These are phyloP conservation scores for Forsythia viridissima DNA, from an alignment of 257 asterid species.

Conservation along the genomic window DNA sequence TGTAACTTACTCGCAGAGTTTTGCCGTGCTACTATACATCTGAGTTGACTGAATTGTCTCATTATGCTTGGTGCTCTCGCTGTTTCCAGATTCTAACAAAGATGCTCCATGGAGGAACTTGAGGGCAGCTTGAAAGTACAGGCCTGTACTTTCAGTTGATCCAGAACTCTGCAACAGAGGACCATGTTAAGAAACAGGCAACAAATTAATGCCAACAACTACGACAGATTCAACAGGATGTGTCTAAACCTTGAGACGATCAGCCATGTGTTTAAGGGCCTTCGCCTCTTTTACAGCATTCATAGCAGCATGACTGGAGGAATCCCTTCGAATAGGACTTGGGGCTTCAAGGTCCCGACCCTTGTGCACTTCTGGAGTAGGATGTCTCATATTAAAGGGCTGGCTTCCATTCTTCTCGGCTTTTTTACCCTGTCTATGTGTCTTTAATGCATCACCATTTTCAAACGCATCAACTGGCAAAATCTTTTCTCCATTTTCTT, in stretches of 20 bases:
- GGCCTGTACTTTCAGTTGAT: conserved; percentile 71
- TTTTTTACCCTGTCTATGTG: conserved; percentile 55
- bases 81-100: conserved; percentile 74
- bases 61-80: conserved; percentile 69
- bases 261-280: conserved; percentile 94
- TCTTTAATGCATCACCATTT: conserved; percentile 46
- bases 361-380: conserved; percentile 62
- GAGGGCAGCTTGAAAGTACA: conserved; percentile 91
- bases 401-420: conserved; percentile 57
- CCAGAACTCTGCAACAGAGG: conserved; percentile 67
- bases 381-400: conserved; percentile 44
- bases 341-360: conserved; percentile 66
- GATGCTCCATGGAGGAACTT: conserved; percentile 97
- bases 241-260: conserved; percentile 79
- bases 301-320: conserved; percentile 78
- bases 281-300: conserved; percentile 92
- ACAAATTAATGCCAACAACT: conserved; percentile 3
- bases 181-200: conserved; percentile 24
- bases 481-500: conserved; percentile 48
- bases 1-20: conserved; percentile 90
- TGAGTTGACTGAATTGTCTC: conserved; percentile 75
- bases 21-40: conserved; percentile 92
- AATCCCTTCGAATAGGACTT: conserved; percentile 82
- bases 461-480: conserved; percentile 41
- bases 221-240: conserved; percentile 20